Evolutionary conservation across 2,329 filamentous ascomycete genomes (phyloP), one percentile per base, ranked within the genome.

Genomic region (Clonostachys rhizophaga): DNA sequence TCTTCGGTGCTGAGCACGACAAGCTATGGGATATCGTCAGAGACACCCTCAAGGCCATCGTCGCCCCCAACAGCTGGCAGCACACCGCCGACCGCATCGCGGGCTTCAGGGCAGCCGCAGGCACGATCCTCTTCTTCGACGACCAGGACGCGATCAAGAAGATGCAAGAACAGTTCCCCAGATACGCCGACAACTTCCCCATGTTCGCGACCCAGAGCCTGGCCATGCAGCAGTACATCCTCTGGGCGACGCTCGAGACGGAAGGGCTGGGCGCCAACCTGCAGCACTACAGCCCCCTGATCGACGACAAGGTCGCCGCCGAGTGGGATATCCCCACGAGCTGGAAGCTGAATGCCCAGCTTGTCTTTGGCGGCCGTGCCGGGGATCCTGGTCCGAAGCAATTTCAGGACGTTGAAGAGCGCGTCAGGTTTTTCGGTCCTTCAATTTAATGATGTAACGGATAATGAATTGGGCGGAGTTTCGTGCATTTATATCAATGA

Each of bases 211-310:
- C 79, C 53, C 89, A 96, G 70, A 83, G 84, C 52, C 79, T 78
- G 63, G 91, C 79, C 66, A 96, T 96, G 83, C 61, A 70, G 65
- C 87, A 95, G 74, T 87, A 81, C 69, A 74, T 82, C 54, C 64
- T 90, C 55, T 96, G 91, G 91, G 85, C 84, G n/a, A 87, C 85
- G 5, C 81, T 96, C 48, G 87, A 91, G 71, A 77, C 84, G 50
- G 89, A 94, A 64, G 90, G 91, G 30, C 80, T 95, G 47, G 90
- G 90, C 54, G 87, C 86, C 63, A 95, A 91, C 76, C 78, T 96
- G 45, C 91, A 96, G 77, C 91, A 96, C 74, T 95, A 95, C 77
- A 94, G 90, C 79, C 90, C 90, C 17, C 68, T 96, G 49, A 81
- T 95, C 56, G 87, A 95, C 69, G 75, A 76, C 54, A 81, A 84